Conservation (phyloP, 768 basidiomycete genomes). For the Serpula lacrymans region DNA sequence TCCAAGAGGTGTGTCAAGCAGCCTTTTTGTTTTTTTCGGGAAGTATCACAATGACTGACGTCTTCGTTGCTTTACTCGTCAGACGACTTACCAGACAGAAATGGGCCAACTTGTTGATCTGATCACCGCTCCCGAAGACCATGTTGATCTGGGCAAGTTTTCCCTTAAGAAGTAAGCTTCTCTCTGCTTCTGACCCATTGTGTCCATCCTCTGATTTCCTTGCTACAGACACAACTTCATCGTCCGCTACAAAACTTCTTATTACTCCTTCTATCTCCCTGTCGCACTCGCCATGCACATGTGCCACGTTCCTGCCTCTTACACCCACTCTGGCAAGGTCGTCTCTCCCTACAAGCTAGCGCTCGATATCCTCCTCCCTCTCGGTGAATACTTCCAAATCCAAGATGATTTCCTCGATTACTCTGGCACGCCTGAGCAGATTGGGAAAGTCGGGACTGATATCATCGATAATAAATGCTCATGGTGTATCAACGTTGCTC, state of each 20-base stretch:
- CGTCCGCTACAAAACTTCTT: constrained; percentile 96
- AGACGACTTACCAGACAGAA: constrained; percentile 85
- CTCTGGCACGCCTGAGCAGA: constrained; percentile 82
- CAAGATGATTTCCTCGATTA: constrained; percentile 98
- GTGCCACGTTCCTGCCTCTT: constrained; percentile 55
- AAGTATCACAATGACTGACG: too few species aligned
- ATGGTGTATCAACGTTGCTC: constrained; percentile 91
- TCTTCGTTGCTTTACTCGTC: neutral
- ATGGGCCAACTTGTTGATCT: constrained; percentile 95
- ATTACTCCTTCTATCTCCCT: constrained; percentile 98
- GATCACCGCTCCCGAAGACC: constrained; percentile 90
- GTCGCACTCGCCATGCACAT: constrained; percentile 92
- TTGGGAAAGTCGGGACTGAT: constrained; percentile 97
- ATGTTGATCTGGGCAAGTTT: constrained; percentile 84
- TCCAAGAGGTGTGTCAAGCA: constrained; percentile 75
- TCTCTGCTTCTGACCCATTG: neutral
- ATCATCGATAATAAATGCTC: constrained; percentile 99
- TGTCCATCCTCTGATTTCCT: neutral
- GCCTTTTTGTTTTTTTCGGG: neutral
- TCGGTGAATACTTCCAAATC: constrained; percentile 98
- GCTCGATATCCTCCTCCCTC: constrained; percentile 77
- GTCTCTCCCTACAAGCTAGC: constrained; percentile 70
- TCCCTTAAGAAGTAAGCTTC: constrained; percentile 70
- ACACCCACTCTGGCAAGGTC: constrained; percentile 36
- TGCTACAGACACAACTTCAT: constrained; percentile 76